Evolutionary conservation across 2,329 filamentous ascomycete species (phyloP).

Genomic region (Neofusicoccum sp.): DNA sequence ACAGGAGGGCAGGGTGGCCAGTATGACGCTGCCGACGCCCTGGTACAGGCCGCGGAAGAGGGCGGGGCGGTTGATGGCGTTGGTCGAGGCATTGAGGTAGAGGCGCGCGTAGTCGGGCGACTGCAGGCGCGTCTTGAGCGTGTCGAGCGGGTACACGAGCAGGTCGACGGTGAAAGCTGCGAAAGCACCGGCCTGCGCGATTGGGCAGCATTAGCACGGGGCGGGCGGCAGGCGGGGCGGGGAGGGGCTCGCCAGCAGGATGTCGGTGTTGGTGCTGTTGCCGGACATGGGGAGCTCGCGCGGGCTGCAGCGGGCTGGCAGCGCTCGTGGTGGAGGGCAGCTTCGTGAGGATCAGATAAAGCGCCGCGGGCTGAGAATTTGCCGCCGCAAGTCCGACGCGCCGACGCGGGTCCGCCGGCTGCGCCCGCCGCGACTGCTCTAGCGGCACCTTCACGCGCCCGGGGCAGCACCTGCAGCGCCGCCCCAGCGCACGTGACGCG

Average conservation of each 20-base stretch:
- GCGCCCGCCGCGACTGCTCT: neutral
- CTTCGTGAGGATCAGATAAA: slow-evolving; percentile 15
- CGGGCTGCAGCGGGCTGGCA: neutral
- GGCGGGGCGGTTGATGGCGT: slow-evolving; percentile 53
- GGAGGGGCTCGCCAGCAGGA: slow-evolving; percentile 52
- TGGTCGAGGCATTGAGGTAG: slow-evolving; percentile 59
- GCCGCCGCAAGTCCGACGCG: neutral
- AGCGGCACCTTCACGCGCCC: too few relatives aligned
- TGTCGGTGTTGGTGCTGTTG: slow-evolving; percentile 54
- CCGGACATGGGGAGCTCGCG: slow-evolving; percentile 29
- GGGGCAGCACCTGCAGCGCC: too few relatives aligned
- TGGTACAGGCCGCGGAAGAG: slow-evolving; percentile 79
- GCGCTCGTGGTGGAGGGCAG: neutral
- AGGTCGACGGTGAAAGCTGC: slow-evolving; percentile 85
- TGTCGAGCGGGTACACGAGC: slow-evolving; percentile 84
- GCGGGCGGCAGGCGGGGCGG: neutral
- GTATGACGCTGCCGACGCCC: slow-evolving; percentile 78
- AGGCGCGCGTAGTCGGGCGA: slow-evolving; percentile 70
- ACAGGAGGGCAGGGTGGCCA: slow-evolving; percentile 88
- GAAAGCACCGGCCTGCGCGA: slow-evolving; percentile 71
- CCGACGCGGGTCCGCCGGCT: neutral
- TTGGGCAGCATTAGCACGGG: neutral
- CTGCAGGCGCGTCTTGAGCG: slow-evolving; percentile 82
- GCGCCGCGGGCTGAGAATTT: slow-evolving; percentile 1
- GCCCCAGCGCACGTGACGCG: too few relatives aligned